A percentile compares a stretch with the other conserved stretches of the same genome.
Conservation (phyloP, 176 grass and related monocot genomes). For the Cenchrus fungigraminus region DNA sequence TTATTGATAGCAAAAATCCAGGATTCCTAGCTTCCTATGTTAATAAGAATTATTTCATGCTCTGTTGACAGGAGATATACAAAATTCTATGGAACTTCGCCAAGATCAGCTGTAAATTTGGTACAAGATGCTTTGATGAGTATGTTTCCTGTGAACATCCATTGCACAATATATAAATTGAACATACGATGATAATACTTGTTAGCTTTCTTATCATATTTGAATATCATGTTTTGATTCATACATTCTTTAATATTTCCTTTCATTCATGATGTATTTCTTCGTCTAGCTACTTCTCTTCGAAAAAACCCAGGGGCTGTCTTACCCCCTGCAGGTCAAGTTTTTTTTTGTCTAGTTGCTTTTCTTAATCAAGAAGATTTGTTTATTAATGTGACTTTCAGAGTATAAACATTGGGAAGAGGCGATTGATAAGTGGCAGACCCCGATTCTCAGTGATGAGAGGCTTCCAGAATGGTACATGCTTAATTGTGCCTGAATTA, state of each 20-base stretch:
- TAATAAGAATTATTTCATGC: constrained; percentile 30
- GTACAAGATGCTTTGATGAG: constrained; percentile 91
- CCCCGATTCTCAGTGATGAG: constrained; percentile 72
- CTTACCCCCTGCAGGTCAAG: too few species aligned
- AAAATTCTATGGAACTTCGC: constrained; percentile 92
- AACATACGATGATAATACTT: constrained; percentile 9
- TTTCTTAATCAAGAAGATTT: constrained; percentile 36
- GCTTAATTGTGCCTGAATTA: constrained; percentile 19
- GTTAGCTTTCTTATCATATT: constrained; percentile 28
- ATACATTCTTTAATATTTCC: constrained; percentile 19
- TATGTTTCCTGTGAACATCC: constrained; percentile 60
- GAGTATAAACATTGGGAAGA: constrained; percentile 97
- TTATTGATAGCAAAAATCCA: not conserved
- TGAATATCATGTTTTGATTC: constrained; percentile 37
- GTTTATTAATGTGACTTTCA: constrained; percentile 40
- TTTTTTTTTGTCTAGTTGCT: constrained; percentile 12
- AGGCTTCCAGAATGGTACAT: constrained; percentile 89
- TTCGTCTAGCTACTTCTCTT: not conserved
- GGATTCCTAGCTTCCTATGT: not conserved
- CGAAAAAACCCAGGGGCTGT: too few species aligned
- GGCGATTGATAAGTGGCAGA: constrained; percentile 92
- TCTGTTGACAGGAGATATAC: constrained; percentile 88
- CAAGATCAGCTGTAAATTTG: constrained; percentile 88
- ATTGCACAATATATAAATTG: constrained; percentile 15
- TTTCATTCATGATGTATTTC: constrained; percentile 14